Conservation (phyloP, 305 asterid genomes). For the Ajuga reptans region DNA sequence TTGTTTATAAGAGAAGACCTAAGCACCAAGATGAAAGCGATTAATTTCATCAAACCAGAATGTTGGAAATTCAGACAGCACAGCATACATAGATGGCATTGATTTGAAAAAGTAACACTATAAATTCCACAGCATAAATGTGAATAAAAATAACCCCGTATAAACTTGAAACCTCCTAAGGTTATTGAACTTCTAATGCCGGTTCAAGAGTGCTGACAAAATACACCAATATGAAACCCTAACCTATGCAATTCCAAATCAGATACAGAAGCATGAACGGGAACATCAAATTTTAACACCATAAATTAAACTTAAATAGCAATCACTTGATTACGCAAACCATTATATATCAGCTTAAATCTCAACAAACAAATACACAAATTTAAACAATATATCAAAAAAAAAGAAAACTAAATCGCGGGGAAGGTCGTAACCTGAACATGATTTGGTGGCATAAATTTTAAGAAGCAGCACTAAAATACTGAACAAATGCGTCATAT, state of each 20-base stretch:
- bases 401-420: background rate
- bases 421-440: slow-evolving; percentile 53
- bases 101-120: background rate
- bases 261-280: background rate
- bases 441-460: slow-evolving; percentile 86
- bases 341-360: slow-evolving; percentile 14
- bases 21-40: background rate
- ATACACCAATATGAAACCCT: slow-evolving; percentile 16
- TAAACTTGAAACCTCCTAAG: background rate
- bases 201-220: background rate
- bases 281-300: slow-evolving; percentile 13
- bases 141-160: background rate
- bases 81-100: background rate
- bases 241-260: slow-evolving; percentile 11
- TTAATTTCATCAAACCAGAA: background rate
- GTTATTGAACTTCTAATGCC: background rate
- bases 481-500: slow-evolving; percentile 89
- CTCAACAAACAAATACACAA: slow-evolving; percentile 4
- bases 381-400: background rate
- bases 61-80: background rate
- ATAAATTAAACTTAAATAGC: background rate
- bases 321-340: slow-evolving; percentile 4
- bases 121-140: background rate
- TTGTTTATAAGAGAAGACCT: background rate
- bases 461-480: slow-evolving; percentile 82